Conservation (phyloP, 441 rosid genomes). For the Pelargonium fulgidum region DNA sequence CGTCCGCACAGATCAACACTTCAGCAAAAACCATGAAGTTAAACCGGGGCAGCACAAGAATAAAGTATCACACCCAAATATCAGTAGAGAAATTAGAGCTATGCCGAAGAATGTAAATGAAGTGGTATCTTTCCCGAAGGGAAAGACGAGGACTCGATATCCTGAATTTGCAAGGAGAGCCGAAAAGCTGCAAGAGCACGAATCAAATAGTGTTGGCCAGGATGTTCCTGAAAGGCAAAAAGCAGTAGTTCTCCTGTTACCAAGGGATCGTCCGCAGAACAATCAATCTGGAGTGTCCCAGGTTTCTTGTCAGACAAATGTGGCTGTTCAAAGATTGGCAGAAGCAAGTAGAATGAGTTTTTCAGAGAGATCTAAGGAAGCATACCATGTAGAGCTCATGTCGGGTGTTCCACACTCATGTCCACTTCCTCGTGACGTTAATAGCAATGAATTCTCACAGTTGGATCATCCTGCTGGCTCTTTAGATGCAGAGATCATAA, state of each 20-base stretch:
- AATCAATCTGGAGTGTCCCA: constrained; percentile 32
- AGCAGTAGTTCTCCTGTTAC: constrained; percentile 39
- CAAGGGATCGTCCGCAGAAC: constrained; percentile 34
- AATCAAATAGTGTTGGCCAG: constrained; percentile 24
- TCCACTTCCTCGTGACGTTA: constrained; percentile 35
- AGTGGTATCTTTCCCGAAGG: constrained; percentile 26
- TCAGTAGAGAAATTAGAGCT: constrained; percentile 27
- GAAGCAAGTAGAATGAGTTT: constrained; percentile 38
- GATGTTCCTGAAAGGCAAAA: constrained; percentile 33
- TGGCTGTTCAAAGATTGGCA: constrained; percentile 29
- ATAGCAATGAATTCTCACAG: constrained; percentile 26
- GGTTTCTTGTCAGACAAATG: constrained; percentile 29
- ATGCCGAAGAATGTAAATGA: constrained; percentile 28
- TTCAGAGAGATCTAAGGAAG: constrained; percentile 28
- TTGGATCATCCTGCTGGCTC: constrained; percentile 27
- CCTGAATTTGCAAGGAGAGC: constrained; percentile 31
- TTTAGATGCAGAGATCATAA: constrained; percentile 28
- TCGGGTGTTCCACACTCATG: constrained; percentile 38
- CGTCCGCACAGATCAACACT: constrained; percentile 25
- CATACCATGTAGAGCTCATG: constrained; percentile 22
- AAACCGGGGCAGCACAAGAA: constrained; percentile 26
- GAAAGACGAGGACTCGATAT: constrained; percentile 32
- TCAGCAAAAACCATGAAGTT: constrained; percentile 30
- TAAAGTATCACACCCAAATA: constrained; percentile 31
- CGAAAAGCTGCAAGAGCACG: constrained; percentile 35